Evolutionary conservation across 441 rosid species (phyloP), one percentile per base, ranked within the genome.

Genomic region (Erodium texanum): DNA sequence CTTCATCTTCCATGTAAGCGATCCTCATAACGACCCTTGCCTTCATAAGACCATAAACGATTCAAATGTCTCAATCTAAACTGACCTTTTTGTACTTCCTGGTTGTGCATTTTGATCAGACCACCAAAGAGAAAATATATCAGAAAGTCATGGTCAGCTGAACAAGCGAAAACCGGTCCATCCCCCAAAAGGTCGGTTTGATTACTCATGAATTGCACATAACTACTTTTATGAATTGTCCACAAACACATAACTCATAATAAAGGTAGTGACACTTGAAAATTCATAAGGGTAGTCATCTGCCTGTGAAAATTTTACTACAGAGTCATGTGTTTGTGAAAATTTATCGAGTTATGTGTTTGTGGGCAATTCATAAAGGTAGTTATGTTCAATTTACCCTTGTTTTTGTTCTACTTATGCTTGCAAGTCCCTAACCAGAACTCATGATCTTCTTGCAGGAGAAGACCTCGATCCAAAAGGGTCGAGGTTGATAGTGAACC

Each of bases 1-100:
- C 78, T 50, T 84, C 82, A 29, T 72, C 73, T 64, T 73, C 72
- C 32, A 14, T 63, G 92, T 89, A 76, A 80, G 92, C 80, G 29
- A 65, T 66, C 52, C 34, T 62, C 3, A 23, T 7, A 3, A n/a
- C n/a, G 6, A 18, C 56, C 23, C 12, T 66, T 32, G 3, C 24
- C 67, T 27, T 24, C 50, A 32, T 5, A 32, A 32, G 41, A 27
- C 65, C 14, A 18, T 15, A 16, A 43, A 9, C 19, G 12, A 70
- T 68, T 48, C 10, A 20, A 34, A 5, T 15, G 24, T 45, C 59
- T 6, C 34, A 5, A 50, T 10, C 14, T 20, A 5, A 45, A n/a
- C 9, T 32, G 6, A 32, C 6, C 6, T 32, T n/a, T n/a, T n/a
- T 27, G 24, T 65, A 32, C 18, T 4, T 3, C 65, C 19, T 22